phyloP scores from a whole-genome alignment of 306 rosid genomes.

The Cucumis melo region DNA sequence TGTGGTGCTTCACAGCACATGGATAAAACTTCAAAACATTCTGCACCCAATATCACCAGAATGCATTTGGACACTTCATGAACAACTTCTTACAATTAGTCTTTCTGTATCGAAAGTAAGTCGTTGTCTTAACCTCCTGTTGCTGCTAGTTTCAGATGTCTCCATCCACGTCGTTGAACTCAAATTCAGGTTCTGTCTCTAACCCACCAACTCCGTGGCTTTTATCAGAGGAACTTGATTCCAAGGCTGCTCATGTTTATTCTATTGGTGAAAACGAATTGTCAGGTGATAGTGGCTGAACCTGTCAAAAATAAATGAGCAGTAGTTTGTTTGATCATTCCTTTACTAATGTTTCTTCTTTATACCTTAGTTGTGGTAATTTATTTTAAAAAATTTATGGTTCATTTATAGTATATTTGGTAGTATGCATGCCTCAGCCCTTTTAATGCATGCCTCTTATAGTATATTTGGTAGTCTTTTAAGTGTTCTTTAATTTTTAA shows the following conservation, averaged over 20 bases:
- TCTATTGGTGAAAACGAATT: conserved; percentile 35
- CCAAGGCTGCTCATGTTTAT: conserved; percentile 35
- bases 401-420: not conserved
- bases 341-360: not conserved
- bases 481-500: not conserved
- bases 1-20: not conserved
- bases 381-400: not conserved
- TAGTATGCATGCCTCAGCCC: not conserved
- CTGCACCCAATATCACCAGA: not conserved
- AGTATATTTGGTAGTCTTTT: not conserved
- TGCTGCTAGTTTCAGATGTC: conserved; percentile 44
- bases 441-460: too few relatives aligned
- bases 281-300: conserved; percentile 17
- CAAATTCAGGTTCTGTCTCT: conserved; percentile 60
- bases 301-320: not conserved
- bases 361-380: not conserved
- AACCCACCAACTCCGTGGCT: conserved; percentile 45
- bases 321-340: conserved; percentile 3
- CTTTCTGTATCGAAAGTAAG: conserved; percentile 2
- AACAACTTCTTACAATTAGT: not conserved
- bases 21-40: not conserved
- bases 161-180: conserved; percentile 57
- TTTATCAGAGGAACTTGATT: conserved; percentile 67
- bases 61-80: not conserved
- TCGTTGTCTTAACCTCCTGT: conserved; percentile 10